Conservation (phyloP, 805 yeast species). For the Ogataea degrootiae region DNA sequence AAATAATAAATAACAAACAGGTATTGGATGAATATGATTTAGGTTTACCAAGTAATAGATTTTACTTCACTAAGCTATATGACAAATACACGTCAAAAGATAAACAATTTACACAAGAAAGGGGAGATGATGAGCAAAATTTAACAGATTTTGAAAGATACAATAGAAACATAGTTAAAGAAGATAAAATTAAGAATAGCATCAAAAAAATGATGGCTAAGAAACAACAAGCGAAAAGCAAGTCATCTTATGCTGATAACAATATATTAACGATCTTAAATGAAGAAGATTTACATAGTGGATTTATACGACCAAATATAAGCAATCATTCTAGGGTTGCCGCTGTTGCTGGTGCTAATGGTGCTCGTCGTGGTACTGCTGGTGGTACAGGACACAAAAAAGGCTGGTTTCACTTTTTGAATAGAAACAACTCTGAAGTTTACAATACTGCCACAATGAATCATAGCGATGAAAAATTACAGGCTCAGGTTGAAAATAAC, state of each 20-base stretch:
- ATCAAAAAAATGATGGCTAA: slow-evolving; percentile 8
- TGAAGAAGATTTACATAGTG: slow-evolving; percentile 19
- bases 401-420: slow-evolving; percentile 1
- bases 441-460: background rate
- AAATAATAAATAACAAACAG: slow-evolving; percentile 19
- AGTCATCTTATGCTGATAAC: background rate
- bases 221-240: slow-evolving; percentile 1
- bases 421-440: background rate
- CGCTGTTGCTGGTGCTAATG: background rate
- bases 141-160: slow-evolving; percentile 28
- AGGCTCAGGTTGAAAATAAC: background rate
- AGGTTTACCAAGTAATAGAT: slow-evolving; percentile 9
- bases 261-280: slow-evolving; percentile 15
- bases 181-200: slow-evolving; percentile 21
- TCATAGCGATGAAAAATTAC: background rate
- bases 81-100: slow-evolving; percentile 9
- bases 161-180: slow-evolving; percentile 20
- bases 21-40: background rate
- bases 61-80: slow-evolving; percentile 22
- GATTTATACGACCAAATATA: slow-evolving; percentile 10
- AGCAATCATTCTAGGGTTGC: background rate
- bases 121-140: slow-evolving; percentile 2
- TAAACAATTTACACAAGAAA: background rate
- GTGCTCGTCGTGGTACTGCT: too few relatives aligned
- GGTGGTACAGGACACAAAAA: background rate